Evolutionary conservation across 768 basidiomycete genomes (phyloP).

Genomic region (Tricholoma hemisulphureum): DNA sequence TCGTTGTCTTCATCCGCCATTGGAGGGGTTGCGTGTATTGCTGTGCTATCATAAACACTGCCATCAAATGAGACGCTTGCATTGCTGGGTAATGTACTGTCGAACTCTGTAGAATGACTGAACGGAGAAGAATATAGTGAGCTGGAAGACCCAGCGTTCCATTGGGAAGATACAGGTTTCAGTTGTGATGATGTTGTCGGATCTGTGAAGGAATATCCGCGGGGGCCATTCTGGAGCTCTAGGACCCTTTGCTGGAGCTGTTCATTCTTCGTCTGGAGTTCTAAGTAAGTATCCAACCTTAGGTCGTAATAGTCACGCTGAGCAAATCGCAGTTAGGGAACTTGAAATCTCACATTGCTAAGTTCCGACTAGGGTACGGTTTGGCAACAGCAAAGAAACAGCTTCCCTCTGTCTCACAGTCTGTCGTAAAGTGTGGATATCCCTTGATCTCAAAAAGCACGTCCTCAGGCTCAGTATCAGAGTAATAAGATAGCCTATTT

Average conservation of each 20-base stretch:
- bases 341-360: conserved; percentile 51
- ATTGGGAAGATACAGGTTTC: background rate
- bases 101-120: conserved; percentile 9
- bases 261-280: conserved; percentile 88
- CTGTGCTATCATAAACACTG: conserved; percentile 2
- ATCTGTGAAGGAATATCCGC: background rate
- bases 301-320: conserved; percentile 4
- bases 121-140: conserved; percentile 8
- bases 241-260: conserved; percentile 62
- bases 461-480: conserved; percentile 36
- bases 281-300: conserved; percentile 73
- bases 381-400: conserved; percentile 76
- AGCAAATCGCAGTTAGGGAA: background rate
- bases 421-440: conserved; percentile 49
- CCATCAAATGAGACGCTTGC: conserved; percentile 4
- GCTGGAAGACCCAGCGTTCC: conserved; percentile 5
- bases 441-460: conserved; percentile 73
- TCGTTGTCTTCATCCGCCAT: conserved; percentile 46
- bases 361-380: conserved; percentile 74
- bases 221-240: conserved; percentile 33
- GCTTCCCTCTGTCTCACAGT: conserved; percentile 38
- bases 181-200: background rate
- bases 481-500: conserved; percentile 15
- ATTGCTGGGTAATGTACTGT: conserved; percentile 2
- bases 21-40: background rate